Evolutionary conservation across 306 rosid genomes (phyloP).

Genomic region (Calophaca sinica): DNA sequence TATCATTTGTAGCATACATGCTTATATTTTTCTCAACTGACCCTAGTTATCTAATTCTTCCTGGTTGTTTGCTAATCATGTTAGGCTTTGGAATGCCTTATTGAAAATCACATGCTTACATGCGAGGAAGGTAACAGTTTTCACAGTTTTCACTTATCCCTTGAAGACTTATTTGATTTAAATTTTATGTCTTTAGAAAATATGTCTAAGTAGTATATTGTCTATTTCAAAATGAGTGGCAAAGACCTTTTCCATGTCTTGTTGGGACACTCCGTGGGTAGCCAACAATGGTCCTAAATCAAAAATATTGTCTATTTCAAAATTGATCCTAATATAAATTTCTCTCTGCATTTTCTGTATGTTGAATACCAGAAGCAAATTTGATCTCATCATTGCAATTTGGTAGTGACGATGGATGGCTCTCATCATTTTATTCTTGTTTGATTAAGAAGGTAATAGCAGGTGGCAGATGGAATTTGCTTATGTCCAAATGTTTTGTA

Average conservation of each 20-base stretch:
- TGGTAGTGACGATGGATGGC: slow-evolving; percentile 96
- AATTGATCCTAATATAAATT: slow-evolving; percentile 34
- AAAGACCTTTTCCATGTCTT: no score
- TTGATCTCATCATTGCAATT: slow-evolving; percentile 86
- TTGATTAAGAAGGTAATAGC: slow-evolving; percentile 80
- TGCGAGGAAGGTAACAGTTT: slow-evolving; percentile 79
- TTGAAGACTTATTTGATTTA: slow-evolving; percentile 24
- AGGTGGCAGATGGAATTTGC: slow-evolving; percentile 35
- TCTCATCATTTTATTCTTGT: slow-evolving; percentile 89
- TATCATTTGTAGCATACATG: slow-evolving; percentile 15
- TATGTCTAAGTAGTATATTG: slow-evolving; percentile 7
- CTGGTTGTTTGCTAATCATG: slow-evolving; percentile 45
- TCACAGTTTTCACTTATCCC: slow-evolving; percentile 34
- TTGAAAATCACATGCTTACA: slow-evolving; percentile 97
- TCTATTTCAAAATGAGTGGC: slow-evolving; percentile 29
- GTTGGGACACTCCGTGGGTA: no score
- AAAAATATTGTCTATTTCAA: slow-evolving; percentile 22
- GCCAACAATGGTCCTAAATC: no score
- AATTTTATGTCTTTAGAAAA: slow-evolving; percentile 3
- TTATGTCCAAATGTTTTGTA: slow-evolving; percentile 32
- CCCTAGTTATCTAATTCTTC: slow-evolving; percentile 27
- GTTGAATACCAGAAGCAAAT: slow-evolving; percentile 70
- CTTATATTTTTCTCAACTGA: slow-evolving; percentile 13
- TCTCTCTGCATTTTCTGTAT: slow-evolving; percentile 38
- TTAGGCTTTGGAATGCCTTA: slow-evolving; percentile 96